Evolutionary conservation across 2,329 filamentous ascomycete genomes (phyloP), one percentile per base, ranked within the genome.

Genomic region (Cryoendolithus antarcticus): DNA sequence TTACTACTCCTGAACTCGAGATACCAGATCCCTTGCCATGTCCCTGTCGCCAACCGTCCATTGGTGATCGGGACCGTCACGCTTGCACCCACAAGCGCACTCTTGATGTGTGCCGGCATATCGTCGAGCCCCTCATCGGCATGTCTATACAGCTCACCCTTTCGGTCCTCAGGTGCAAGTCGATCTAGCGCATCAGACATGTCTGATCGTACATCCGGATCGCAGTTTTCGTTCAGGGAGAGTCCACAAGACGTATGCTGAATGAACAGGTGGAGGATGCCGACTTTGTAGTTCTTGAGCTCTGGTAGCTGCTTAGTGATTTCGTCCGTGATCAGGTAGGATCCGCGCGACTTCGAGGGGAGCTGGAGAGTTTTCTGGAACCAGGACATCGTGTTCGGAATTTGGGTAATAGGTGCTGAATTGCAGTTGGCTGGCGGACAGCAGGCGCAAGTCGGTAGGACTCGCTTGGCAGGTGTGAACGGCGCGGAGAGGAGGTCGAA

Each of bases 61-160:
- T 96, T 78, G 44, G 75, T 81, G 59, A 98, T 95, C 1, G 91
- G 91, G 42, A 98, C 82, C 4, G 80, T 89, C 2, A 96, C 77
- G 50, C 82, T 93, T 3, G 88, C 85, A 9, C 91, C 91, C 24
- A 96, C 72, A 36, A 98, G 66, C 0, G 86, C 82, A 42, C 80
- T 86, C 65, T 98, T 98, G 60, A 98, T 81, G 62, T 98, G 91
- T 43, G 86, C 88, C 75, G 91, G 91, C 86, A 96, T 95, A 62
- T 96, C 91, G 65, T 98, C 91, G 37, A 55, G 51, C 2, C 91
- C 91, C 69, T 94, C 91, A 0, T 81, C 88, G 53, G 74, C 77
- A 64, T 98, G 91, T 32, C 84, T 69, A 63, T 96, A 98, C 34
- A 96, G 60, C 6, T 75, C 70, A 7, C 61, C 60, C 50, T 64